Evolutionary conservation across 2,329 filamentous ascomycete species (phyloP).

Genomic region (Trichoderma gracile): DNA sequence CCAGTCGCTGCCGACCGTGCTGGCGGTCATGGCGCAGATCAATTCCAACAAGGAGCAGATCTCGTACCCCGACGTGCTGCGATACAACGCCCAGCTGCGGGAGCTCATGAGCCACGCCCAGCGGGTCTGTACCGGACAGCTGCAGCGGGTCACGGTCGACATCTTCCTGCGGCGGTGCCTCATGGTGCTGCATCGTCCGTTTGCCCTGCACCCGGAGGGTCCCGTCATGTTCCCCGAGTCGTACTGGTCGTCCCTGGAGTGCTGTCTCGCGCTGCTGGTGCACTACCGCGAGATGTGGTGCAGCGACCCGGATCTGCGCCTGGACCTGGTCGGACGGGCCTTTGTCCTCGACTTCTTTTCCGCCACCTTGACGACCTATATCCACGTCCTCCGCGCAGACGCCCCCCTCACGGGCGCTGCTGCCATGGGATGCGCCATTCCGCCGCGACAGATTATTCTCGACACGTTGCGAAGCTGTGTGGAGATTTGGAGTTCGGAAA

Average conservation of each 20-base stretch:
- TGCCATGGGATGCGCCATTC: slow-evolving; percentile 35
- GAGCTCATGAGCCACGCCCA: slow-evolving; percentile 38
- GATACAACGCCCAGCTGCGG: slow-evolving; percentile 38
- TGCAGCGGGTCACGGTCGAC: slow-evolving; percentile 40
- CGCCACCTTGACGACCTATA: slow-evolving; percentile 38
- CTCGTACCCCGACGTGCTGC: slow-evolving; percentile 38
- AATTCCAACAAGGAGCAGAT: slow-evolving; percentile 38
- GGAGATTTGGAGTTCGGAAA: slow-evolving; percentile 41
- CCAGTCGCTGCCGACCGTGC: slow-evolving; percentile 37
- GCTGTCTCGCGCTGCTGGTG: slow-evolving; percentile 40
- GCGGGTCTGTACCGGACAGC: slow-evolving; percentile 34
- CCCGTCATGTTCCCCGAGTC: slow-evolving; percentile 39
- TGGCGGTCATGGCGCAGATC: slow-evolving; percentile 37
- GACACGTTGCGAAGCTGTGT: slow-evolving; percentile 39
- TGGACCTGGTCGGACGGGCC: slow-evolving; percentile 38
- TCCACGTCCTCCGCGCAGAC: slow-evolving; percentile 40
- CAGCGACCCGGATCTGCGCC: slow-evolving; percentile 31
- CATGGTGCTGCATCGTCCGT: slow-evolving; percentile 42
- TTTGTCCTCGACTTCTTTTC: slow-evolving; percentile 43
- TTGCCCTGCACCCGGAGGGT: slow-evolving; percentile 39
- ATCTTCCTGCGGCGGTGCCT: slow-evolving; percentile 40
- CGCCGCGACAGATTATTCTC: slow-evolving; percentile 40
- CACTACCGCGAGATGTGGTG: slow-evolving; percentile 42
- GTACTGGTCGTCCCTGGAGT: slow-evolving; percentile 43
- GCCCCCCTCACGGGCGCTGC: slow-evolving; percentile 37